A percentile compares a stretch with the other conserved stretches of the same genome.
Conservation (phyloP, 495 filamentous ascomycete species). For the Acidomyces sp. region DNA sequence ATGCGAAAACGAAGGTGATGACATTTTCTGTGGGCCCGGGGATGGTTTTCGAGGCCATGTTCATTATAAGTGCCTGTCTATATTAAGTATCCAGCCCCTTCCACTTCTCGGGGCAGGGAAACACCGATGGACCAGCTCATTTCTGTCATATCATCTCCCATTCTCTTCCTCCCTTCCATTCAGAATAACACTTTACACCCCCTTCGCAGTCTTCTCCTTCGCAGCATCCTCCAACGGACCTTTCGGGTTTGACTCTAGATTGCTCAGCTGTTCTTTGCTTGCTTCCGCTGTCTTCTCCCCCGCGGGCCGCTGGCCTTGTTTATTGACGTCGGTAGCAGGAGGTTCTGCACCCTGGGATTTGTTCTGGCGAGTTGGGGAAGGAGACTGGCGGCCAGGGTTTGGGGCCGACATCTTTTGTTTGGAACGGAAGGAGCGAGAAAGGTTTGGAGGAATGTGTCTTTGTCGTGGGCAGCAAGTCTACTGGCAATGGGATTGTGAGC, state of each 20-base stretch:
- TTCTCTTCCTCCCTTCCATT: neutral
- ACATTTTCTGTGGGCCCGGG: no score
- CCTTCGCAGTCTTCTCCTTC: slow-evolving; percentile 42
- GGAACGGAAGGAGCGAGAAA: no score
- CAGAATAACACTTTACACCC: neutral
- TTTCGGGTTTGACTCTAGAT: slow-evolving; percentile 47
- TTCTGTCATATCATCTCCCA: neutral
- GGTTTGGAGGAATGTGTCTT: no score
- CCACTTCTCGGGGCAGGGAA: no score
- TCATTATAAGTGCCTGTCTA: no score
- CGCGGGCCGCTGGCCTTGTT: slow-evolving; percentile 36
- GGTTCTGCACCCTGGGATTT: slow-evolving; percentile 48
- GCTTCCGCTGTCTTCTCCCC: slow-evolving; percentile 38
- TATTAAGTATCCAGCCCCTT: no score
- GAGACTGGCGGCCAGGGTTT: slow-evolving; percentile 65
- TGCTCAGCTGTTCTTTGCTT: slow-evolving; percentile 29
- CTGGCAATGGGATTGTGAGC: no score
- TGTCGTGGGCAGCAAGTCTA: no score
- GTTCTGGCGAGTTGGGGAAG: slow-evolving; percentile 55
- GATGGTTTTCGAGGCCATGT: no score
- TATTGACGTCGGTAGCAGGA: slow-evolving; percentile 34
- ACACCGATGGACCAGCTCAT: no score
- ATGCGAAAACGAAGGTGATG: no score
- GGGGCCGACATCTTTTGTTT: slow-evolving; percentile 49
- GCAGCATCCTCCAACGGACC: slow-evolving; percentile 56